Conservation (phyloP, 2,329 filamentous ascomycete genomes). For the Shiraia sp. region DNA sequence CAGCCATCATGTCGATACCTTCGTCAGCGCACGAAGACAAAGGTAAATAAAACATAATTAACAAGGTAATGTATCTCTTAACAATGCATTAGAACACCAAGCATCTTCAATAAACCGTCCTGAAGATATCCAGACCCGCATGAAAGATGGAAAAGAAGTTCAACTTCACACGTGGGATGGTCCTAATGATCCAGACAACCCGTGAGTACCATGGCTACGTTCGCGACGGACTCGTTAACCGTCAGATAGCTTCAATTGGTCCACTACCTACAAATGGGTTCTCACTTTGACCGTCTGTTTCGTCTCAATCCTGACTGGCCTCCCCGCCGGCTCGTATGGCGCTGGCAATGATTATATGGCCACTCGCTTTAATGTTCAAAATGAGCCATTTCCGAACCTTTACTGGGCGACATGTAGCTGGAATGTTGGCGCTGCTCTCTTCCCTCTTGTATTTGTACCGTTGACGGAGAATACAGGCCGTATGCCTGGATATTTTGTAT, state of each 20-base stretch:
- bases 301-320: slow-evolving; percentile 48
- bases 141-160: slow-evolving; percentile 25
- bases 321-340: slow-evolving; percentile 49
- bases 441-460: slow-evolving; percentile 47
- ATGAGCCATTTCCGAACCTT: slow-evolving; percentile 43
- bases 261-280: slow-evolving; percentile 45
- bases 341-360: slow-evolving; percentile 39
- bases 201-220: slow-evolving; percentile 9
- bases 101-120: slow-evolving; percentile 1
- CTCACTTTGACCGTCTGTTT: slow-evolving; percentile 49
- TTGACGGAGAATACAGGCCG: slow-evolving; percentile 49
- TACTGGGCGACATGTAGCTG: slow-evolving; percentile 46
- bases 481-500: slow-evolving; percentile 50
- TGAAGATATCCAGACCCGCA: slow-evolving; percentile 8
- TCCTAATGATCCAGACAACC: slow-evolving; percentile 28
- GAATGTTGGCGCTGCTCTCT: slow-evolving; percentile 48
- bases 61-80: background rate
- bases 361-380: slow-evolving; percentile 42
- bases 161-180: slow-evolving; percentile 29
- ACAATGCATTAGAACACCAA: slow-evolving; percentile 3
- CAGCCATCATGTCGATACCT: too few species aligned
- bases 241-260: slow-evolving; percentile 46
- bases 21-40: too few species aligned
- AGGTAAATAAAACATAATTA: slow-evolving; percentile 3
- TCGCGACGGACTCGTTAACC: background rate